Percentiles rank a stretch among this genome's conserved stretches.
Conservation (phyloP, 805 yeast species). For the Myxozyma lipomycoides region DNA sequence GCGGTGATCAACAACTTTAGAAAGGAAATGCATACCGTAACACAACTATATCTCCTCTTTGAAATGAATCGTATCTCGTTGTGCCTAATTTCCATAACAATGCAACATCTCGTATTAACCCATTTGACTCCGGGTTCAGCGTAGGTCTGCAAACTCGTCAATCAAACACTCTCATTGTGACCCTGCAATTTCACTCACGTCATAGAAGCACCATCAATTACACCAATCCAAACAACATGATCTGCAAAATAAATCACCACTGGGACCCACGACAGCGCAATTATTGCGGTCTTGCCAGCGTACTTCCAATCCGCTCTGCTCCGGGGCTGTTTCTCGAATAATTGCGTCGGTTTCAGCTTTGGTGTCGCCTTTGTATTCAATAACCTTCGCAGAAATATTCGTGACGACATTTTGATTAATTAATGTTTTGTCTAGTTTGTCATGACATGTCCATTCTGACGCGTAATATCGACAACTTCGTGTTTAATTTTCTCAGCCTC, state of each 20-base stretch:
- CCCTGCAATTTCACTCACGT: conserved; percentile 31
- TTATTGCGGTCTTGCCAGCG: conserved; percentile 28
- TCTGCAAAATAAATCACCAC: conserved; percentile 65
- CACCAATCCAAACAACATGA: conserved; percentile 67
- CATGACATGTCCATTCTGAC: too few relatives aligned
- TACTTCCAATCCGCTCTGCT: too few relatives aligned
- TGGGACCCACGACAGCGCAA: conserved; percentile 69
- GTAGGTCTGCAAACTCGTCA: conserved; percentile 22
- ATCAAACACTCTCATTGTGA: neutral
- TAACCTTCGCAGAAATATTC: too few relatives aligned
- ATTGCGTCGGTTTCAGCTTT: too few relatives aligned
- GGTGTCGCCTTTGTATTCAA: too few relatives aligned
- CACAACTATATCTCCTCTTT: conserved; percentile 21
- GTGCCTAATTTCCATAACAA: conserved; percentile 12
- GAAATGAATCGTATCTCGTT: conserved; percentile 9
- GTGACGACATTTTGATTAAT: too few relatives aligned
- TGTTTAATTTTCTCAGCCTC: too few relatives aligned
- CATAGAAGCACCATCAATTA: conserved; percentile 81
- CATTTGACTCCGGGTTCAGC: conserved; percentile 24
- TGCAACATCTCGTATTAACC: conserved; percentile 19
- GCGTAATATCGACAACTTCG: too few relatives aligned
- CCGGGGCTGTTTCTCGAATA: too few relatives aligned
- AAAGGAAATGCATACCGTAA: conserved; percentile 5
- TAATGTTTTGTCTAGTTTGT: too few relatives aligned
- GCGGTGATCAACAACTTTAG: neutral